These are phyloP conservation scores for Macadamia integrifolia DNA, from an alignment of 164 flowering plant species.

Conservation along the genomic window DNA sequence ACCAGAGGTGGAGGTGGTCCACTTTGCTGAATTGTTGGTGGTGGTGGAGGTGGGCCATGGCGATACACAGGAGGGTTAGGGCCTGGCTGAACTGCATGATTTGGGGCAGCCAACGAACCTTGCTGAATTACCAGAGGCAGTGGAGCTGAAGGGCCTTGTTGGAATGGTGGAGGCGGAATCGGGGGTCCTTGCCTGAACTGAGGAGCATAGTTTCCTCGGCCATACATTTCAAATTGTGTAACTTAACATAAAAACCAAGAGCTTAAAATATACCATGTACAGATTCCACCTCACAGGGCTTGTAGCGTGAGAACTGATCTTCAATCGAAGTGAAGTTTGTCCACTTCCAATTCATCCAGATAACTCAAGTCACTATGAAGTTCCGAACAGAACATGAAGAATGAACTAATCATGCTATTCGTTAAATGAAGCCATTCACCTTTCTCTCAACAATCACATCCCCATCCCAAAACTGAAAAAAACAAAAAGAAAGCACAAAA, in stretches of 20 bases:
- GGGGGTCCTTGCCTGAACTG: constrained; percentile 35
- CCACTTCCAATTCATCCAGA: background rate
- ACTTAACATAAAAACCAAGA: background rate
- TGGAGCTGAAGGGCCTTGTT: constrained; percentile 15
- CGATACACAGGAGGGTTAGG: constrained; percentile 13
- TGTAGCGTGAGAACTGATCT: background rate
- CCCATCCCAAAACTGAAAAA: background rate
- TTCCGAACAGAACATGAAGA: background rate
- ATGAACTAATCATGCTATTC: background rate
- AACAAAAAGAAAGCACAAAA: background rate
- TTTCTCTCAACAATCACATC: background rate
- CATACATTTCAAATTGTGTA: constrained; percentile 30
- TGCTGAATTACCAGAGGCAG: constrained; percentile 17
- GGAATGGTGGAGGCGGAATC: constrained; percentile 18
- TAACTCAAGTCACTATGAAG: background rate
- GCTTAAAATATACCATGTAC: background rate
- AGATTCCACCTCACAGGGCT: background rate
- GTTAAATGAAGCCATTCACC: background rate
- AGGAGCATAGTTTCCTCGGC: constrained; percentile 41
- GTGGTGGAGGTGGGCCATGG: constrained; percentile 7
- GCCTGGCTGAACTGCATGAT: constrained; percentile 7
- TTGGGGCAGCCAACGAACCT: constrained; percentile 21
- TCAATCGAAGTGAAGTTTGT: background rate
- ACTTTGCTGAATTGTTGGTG: constrained; percentile 11
- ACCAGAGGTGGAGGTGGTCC: constrained; percentile 10